These are phyloP conservation scores for Andrographis paniculata DNA, from an alignment of 305 asterid species.

Conservation along the genomic window DNA sequence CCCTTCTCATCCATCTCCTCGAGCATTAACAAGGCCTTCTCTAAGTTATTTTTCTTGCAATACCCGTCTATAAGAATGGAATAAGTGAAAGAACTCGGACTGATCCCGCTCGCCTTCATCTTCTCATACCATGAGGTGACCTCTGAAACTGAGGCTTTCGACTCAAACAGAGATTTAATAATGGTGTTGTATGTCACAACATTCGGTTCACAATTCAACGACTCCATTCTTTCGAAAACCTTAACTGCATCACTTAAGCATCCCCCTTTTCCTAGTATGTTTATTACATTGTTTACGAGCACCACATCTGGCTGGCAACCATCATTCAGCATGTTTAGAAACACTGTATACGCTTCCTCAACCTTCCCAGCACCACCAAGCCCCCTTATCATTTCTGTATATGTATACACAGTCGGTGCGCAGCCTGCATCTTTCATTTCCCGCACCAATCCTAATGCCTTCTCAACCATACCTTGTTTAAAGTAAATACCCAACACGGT, in stretches of 20 bases:
- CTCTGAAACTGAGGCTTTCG: constrained; percentile 55
- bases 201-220: constrained; percentile 59
- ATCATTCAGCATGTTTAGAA: constrained; percentile 49
- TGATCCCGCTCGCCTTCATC: constrained; percentile 52
- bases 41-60: constrained; percentile 74
- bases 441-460: constrained; percentile 52
- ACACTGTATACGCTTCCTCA: constrained; percentile 71
- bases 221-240: constrained; percentile 73
- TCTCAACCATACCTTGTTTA: constrained; percentile 49
- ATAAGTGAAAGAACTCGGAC: constrained; percentile 73
- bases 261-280: constrained; percentile 61
- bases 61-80: constrained; percentile 85
- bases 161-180: constrained; percentile 60
- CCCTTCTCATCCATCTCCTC: constrained; percentile 98
- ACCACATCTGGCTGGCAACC: constrained; percentile 86
- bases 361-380: constrained; percentile 69
- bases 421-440: constrained; percentile 73
- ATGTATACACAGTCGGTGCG: constrained; percentile 69
- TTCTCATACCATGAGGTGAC: constrained; percentile 61
- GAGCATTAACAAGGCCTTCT: constrained; percentile 64
- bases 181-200: constrained; percentile 86
- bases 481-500: constrained; percentile 55
- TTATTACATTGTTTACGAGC: constrained; percentile 70
- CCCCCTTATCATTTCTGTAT: constrained; percentile 73
- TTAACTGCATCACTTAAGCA: constrained; percentile 59